Base-by-base conservation (phyloP, 1,139 yeast species). In the Scheffersomyces quercinus region DNA sequence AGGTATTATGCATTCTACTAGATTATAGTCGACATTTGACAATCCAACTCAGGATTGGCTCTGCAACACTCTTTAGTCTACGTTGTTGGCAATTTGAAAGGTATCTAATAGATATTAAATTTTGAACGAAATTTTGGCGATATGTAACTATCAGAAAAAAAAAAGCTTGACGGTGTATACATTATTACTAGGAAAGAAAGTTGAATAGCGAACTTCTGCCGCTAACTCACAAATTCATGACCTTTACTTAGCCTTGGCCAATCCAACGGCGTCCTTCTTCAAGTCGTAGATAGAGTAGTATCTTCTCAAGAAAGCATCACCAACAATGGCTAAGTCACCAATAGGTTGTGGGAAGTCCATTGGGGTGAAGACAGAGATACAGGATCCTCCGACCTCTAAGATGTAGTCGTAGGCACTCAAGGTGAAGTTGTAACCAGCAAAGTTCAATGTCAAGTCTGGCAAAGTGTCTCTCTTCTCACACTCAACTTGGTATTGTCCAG, bases 311-410 rank as follows among this genome's bases (percentile, higher is more conserved):
- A 93, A 93, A 13, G 97, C 95, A 65, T 93, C 99, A 64, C 99
- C 99, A 56, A 93, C 75, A 62, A 93, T 91, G 47, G 97, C 96
- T 72, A 93, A 70, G 54, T 96, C 97, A 46, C 98, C 98, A 58
- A 91, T 85, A 52, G 98, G 97, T 56, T 84, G 88, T 40, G 98
- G 98, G 82, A 93, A 83, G 65, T 93, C 99, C 91, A 93, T 83
- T 58, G 97, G 96, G 29, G 96, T 90, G 74, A 93, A 88, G 7
- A 95, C 95, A 44, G 97, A 89, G 59, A 91, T 86, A 79, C 99
- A 93, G 37, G 95, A 81, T 29, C 98, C 98, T 50, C 95, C 81
- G 40, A 88, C 87, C 68, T 93, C 97, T 67, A 93, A 79, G 48
- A 93, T 88, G 77, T 93, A 93, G 65, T 93, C 99, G 59, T 81